A percentile compares a stretch with the other conserved stretches of the same genome.
phyloP scores from a whole-genome alignment of 208 protist genomes.

The Leptomonas pyrrhocoris region DNA sequence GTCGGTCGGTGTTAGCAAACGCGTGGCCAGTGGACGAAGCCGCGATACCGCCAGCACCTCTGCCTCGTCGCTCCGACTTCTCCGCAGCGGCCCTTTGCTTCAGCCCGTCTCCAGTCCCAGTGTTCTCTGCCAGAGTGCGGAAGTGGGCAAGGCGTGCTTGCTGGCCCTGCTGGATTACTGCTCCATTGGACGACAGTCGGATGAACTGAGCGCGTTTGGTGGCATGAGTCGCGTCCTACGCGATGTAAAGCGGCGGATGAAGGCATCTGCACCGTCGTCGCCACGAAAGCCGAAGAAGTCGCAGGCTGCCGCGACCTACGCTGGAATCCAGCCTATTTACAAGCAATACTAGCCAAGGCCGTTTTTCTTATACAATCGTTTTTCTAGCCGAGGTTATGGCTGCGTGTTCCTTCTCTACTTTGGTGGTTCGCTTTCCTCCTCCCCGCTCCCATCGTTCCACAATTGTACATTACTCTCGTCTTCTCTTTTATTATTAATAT shows the following conservation, averaged over 20 bases:
- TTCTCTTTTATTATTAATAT: too few species aligned
- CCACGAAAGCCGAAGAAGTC: conserved; percentile 26
- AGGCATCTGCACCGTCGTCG: conserved; percentile 7
- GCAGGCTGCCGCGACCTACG: conserved; percentile 17
- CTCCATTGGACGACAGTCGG: conserved; percentile 38
- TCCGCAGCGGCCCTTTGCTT: conserved; percentile 14
- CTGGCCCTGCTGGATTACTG: conserved; percentile 86
- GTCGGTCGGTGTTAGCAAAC: neutral
- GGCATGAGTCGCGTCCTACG: conserved; percentile 66
- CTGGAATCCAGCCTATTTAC: conserved; percentile 38
- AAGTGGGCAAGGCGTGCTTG: conserved; percentile 69
- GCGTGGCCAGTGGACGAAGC: neutral
- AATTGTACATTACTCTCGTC: too few species aligned
- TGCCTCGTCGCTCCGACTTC: neutral
- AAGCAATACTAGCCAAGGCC: conserved; percentile 42
- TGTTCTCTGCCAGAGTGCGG: conserved; percentile 73
- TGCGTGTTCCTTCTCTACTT: neutral
- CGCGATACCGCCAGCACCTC: conserved; percentile 6
- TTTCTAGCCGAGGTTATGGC: too few species aligned
- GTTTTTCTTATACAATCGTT: neutral
- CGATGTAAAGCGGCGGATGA: conserved; percentile 66
- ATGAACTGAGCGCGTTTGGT: conserved; percentile 52
- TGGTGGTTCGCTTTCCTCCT: too few species aligned
- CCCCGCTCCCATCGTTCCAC: too few species aligned
- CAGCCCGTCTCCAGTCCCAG: conserved; percentile 48